Evolutionary conservation across 495 filamentous ascomycete species (phyloP).

Genomic region (Penicillium mononematosum): DNA sequence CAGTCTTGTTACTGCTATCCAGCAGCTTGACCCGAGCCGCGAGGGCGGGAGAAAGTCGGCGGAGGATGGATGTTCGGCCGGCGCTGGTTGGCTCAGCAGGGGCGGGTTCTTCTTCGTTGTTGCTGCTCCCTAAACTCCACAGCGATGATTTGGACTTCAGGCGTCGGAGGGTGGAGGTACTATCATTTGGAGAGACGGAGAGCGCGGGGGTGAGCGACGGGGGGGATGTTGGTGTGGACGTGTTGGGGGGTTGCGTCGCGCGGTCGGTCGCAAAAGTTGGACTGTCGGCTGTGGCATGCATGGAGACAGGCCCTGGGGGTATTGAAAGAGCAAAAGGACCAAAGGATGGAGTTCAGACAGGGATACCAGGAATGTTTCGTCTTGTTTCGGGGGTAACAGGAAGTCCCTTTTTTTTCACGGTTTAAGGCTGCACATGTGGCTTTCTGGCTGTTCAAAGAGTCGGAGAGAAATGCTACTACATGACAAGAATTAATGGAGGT

Average conservation of each 20-base stretch:
- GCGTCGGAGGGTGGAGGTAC: slow-evolving; percentile 34
- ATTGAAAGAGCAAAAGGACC: slow-evolving; percentile 16
- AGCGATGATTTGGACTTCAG: slow-evolving; percentile 47
- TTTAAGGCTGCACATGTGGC: neutral
- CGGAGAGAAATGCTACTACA: slow-evolving; percentile 20
- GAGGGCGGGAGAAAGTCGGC: slow-evolving; percentile 63
- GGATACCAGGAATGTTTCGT: slow-evolving; percentile 37
- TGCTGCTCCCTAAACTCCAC: slow-evolving; percentile 41
- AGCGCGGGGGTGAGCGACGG: slow-evolving; percentile 33
- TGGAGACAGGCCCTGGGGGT: slow-evolving; percentile 34
- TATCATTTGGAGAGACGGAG: slow-evolving; percentile 37
- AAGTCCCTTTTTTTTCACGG: slow-evolving; percentile 11
- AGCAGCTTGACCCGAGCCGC: slow-evolving; percentile 75
- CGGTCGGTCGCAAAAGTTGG: slow-evolving; percentile 34
- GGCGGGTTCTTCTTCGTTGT: slow-evolving; percentile 34
- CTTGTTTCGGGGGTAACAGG: slow-evolving; percentile 17
- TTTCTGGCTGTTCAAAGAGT: slow-evolving; percentile 5
- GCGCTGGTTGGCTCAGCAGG: slow-evolving; percentile 22
- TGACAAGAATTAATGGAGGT: slow-evolving; percentile 10
- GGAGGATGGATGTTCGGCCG: slow-evolving; percentile 39
- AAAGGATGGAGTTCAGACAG: slow-evolving; percentile 22
- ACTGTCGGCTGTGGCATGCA: slow-evolving; percentile 44
- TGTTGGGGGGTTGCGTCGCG: slow-evolving; percentile 28
- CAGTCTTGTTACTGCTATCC: slow-evolving; percentile 55
- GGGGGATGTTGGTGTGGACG: slow-evolving; percentile 32